Percentiles rank a stretch among this genome's conserved stretches.
phyloP scores from a whole-genome alignment of 139 green algal genomes.

The Trebouxia sp. region DNA sequence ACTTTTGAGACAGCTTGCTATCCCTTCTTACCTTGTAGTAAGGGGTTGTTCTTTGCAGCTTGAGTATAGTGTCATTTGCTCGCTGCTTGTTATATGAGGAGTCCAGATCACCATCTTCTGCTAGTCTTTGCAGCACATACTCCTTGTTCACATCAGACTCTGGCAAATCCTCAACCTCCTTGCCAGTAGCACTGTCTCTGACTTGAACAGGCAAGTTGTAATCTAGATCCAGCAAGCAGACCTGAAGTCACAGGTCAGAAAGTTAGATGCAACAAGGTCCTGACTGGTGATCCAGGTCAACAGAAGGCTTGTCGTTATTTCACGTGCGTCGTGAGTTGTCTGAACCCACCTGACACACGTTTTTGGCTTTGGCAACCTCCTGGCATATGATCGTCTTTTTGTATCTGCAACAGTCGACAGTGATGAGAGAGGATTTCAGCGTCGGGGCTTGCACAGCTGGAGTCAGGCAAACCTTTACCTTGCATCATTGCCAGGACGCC shows the following conservation, averaged over 20 bases:
- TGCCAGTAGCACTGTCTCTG: constrained; percentile 76
- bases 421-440: no score
- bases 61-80: constrained; percentile 46
- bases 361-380: constrained; percentile 97
- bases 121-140: constrained; percentile 73
- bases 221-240: constrained; percentile 97
- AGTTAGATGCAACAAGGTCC: no score
- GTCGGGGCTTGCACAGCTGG: no score
- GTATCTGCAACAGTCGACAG: no score
- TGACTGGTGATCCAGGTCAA: no score
- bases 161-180: constrained; percentile 77
- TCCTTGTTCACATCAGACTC: constrained; percentile 88
- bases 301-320: no score
- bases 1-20: no score
- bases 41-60: constrained; percentile 85
- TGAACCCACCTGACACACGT: constrained; percentile 92
- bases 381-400: constrained; percentile 99
- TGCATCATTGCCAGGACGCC: constrained; percentile 85
- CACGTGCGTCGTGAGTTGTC: no score
- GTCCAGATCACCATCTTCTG: constrained; percentile 54
- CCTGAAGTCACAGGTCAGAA: constrained; percentile 60
- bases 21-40: constrained; percentile 88
- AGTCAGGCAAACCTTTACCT: no score
- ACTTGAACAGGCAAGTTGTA: constrained; percentile 96
- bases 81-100: constrained; percentile 49